These are phyloP conservation scores for Penicillium sp. DNA, from an alignment of 2,329 filamentous ascomycete species.

Conservation along the genomic window DNA sequence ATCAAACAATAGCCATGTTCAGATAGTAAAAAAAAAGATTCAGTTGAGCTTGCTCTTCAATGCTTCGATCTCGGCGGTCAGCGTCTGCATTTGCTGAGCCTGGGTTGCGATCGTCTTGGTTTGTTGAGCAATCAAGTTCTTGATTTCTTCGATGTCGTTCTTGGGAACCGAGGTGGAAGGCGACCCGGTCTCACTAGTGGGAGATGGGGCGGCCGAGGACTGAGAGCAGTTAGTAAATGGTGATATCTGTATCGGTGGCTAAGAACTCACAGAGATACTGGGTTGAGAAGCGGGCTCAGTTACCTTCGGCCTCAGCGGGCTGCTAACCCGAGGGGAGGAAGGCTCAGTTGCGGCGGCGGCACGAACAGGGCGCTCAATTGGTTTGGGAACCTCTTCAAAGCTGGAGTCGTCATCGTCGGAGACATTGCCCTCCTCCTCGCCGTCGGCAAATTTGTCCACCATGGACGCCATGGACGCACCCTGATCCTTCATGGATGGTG, in stretches of 20 bases:
- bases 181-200: conserved; percentile 19
- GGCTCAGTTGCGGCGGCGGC: conserved; percentile 25
- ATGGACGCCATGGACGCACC: conserved; percentile 82
- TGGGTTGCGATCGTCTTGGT: conserved; percentile 76
- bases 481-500: conserved; percentile 77
- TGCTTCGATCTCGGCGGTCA: conserved; percentile 74
- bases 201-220: conserved; percentile 36
- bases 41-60: conserved; percentile 73
- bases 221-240: conserved; percentile 10
- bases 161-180: conserved; percentile 55
- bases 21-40: background rate
- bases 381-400: conserved; percentile 84
- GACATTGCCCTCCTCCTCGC: conserved; percentile 58
- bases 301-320: conserved; percentile 34
- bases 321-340: conserved; percentile 31
- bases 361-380: conserved; percentile 61
- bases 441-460: conserved; percentile 83
- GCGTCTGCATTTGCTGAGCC: conserved; percentile 69
- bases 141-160: conserved; percentile 71
- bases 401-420: conserved; percentile 70
- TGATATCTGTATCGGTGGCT: background rate
- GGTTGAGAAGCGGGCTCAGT: conserved; percentile 26
- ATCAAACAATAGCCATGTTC: background rate
- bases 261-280: conserved; percentile 23
- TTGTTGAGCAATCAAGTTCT: conserved; percentile 73